Evolutionary conservation across 768 basidiomycete genomes (phyloP).

Genomic region (Tephrocybe sp.): DNA sequence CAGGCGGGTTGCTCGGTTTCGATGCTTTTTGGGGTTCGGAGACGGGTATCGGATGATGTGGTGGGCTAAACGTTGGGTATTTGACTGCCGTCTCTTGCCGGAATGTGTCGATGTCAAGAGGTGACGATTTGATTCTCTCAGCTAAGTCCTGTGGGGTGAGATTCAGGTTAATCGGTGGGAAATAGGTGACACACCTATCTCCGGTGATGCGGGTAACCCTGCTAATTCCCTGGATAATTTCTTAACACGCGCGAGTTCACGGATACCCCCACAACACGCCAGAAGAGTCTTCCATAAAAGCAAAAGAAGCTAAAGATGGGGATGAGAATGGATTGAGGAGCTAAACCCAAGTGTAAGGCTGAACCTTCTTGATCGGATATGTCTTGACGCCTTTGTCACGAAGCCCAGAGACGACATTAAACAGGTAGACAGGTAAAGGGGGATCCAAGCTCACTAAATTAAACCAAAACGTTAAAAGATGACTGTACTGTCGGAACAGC

Average conservation of each 20-base stretch:
- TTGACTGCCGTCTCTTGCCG: slow-evolving; percentile 90
- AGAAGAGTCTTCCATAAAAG: slow-evolving; percentile 94
- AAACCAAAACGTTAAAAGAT: neutral
- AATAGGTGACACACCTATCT: slow-evolving; percentile 27
- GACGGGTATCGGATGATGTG: slow-evolving; percentile 33
- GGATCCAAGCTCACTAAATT: slow-evolving; percentile 89
- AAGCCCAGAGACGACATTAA: slow-evolving; percentile 85
- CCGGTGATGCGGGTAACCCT: slow-evolving; percentile 61
- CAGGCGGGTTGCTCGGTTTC: slow-evolving; percentile 29
- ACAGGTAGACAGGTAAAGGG: slow-evolving; percentile 88
- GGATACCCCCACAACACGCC: slow-evolving; percentile 89
- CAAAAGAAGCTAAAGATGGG: slow-evolving; percentile 66
- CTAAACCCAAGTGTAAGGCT: slow-evolving; percentile 14
- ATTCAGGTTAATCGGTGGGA: neutral
- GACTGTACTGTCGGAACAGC: neutral
- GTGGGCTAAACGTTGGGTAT: slow-evolving; percentile 89
- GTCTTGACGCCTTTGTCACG: slow-evolving; percentile 93
- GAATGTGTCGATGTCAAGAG: slow-evolving; percentile 87
- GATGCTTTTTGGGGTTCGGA: slow-evolving; percentile 27
- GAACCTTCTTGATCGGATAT: slow-evolving; percentile 96
- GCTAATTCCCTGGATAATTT: slow-evolving; percentile 82
- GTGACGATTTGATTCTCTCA: slow-evolving; percentile 82
- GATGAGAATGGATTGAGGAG: slow-evolving; percentile 12
- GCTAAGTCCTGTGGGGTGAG: slow-evolving; percentile 29
- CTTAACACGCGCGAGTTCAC: slow-evolving; percentile 82